These are phyloP conservation scores for Trametes villosa DNA, from an alignment of 768 basidiomycete genomes.

Conservation along the genomic window DNA sequence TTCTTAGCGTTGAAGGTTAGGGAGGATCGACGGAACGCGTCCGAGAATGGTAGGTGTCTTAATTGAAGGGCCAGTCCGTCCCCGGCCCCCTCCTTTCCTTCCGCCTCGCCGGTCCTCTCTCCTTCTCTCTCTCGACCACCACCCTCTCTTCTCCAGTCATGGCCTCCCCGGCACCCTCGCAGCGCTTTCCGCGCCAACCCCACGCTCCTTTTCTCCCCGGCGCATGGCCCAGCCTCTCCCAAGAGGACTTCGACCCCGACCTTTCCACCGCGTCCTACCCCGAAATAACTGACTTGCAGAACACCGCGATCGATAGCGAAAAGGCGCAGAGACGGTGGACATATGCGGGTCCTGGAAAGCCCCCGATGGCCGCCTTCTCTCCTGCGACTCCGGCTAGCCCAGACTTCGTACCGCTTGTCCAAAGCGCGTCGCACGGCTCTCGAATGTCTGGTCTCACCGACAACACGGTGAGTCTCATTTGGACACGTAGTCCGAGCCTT, in stretches of 20 bases:
- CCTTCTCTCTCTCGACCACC: constrained; percentile 10
- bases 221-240: constrained; percentile 46
- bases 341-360: constrained; percentile 21
- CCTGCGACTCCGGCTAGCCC: neutral
- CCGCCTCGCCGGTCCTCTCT: neutral
- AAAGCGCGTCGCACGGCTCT: constrained; percentile 10
- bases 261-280: constrained; percentile 26
- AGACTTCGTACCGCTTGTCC: constrained; percentile 1
- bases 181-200: constrained; percentile 28
- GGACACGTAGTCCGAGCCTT: no score
- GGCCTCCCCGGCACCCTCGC: constrained; percentile 22
- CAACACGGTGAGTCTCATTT: constrained; percentile 3
- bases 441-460: constrained; percentile 17
- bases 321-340: constrained; percentile 18
- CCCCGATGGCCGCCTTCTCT: constrained; percentile 31
- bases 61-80: neutral
- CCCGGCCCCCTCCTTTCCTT: neutral
- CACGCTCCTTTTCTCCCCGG: constrained; percentile 47
- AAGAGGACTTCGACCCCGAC: constrained; percentile 27
- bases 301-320: neutral
- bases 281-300: neutral
- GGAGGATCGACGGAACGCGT: constrained; percentile 12
- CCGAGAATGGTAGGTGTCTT: constrained; percentile 23
- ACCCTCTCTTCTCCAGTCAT: neutral
- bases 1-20: constrained; percentile 11